Evolutionary conservation across 257 asterid genomes (phyloP).

Genomic region (Penstemon eatonii): DNA sequence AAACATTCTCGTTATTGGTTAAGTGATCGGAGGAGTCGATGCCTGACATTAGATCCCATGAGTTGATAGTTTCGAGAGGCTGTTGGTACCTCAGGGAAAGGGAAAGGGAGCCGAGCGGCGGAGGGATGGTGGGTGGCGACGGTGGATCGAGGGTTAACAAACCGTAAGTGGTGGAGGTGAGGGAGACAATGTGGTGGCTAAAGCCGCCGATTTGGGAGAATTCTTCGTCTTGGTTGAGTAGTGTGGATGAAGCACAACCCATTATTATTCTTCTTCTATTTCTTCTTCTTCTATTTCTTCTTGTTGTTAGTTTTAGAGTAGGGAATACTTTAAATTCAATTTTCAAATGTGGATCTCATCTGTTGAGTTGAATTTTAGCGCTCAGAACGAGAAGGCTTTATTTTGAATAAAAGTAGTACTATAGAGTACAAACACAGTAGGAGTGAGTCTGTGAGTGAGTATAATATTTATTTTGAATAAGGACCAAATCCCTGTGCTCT

Average conservation of each 20-base stretch:
- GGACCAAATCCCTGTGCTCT: no score
- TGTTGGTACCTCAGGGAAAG: constrained; percentile 35
- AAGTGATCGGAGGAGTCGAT: constrained; percentile 59
- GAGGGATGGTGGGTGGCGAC: constrained; percentile 38
- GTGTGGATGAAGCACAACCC: constrained; percentile 95
- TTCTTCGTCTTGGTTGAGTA: constrained; percentile 68
- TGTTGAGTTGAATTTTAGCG: no score
- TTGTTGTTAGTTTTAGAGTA: no score
- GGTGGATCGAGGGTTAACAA: constrained; percentile 68
- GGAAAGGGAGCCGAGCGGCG: constrained; percentile 66
- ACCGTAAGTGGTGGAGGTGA: constrained; percentile 95
- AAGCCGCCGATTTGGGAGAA: constrained; percentile 75
- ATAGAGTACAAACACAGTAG: no score
- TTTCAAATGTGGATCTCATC: no score
- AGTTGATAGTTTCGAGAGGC: constrained; percentile 60
- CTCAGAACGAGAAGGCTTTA: no score
- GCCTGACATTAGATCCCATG: constrained; percentile 94
- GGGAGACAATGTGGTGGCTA: constrained; percentile 94
- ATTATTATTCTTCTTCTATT: constrained; percentile 16
- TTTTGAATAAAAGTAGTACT: no score
- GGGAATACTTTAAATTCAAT: no score
- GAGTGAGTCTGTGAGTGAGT: no score
- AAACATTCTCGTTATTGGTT: constrained; percentile 30
- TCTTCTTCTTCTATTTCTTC: not conserved
- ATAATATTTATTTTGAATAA: no score